phyloP scores from a whole-genome alignment of 2,329 filamentous ascomycete species.

The Daldinia eschscholtzii region DNA sequence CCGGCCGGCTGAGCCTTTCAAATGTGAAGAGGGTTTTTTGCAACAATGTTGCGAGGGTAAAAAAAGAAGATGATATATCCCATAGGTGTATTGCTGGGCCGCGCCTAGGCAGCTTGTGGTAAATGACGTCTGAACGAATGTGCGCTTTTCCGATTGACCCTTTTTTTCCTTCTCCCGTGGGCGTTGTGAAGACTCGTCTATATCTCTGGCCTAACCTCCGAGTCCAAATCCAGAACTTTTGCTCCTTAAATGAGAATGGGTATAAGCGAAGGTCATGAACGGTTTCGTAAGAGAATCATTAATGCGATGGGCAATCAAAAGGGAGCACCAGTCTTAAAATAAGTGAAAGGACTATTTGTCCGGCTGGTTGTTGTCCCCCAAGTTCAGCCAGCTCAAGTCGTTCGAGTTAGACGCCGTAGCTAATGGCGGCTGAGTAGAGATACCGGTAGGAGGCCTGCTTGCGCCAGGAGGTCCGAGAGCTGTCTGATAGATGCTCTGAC shows the following conservation, averaged over 20 bases:
- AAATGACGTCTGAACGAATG: conserved; percentile 28
- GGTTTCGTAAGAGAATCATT: conserved; percentile 45
- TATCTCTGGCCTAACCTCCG: conserved; percentile 33
- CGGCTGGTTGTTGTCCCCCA: conserved; percentile 62
- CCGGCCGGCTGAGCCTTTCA: conserved; percentile 45
- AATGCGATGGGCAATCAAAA: conserved; percentile 28
- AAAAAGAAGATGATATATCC: conserved; percentile 23
- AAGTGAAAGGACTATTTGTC: conserved; percentile 27
- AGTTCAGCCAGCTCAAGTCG: conserved; percentile 86
- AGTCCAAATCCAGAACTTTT: conserved; percentile 38
- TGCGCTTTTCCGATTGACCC: conserved; percentile 29
- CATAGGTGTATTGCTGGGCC: conserved; percentile 24
- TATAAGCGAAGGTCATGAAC: conserved; percentile 48
- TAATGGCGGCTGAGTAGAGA: conserved; percentile 65
- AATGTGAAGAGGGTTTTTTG: conserved; percentile 45
- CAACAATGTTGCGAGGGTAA: conserved; percentile 26
- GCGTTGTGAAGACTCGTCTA: conserved; percentile 37
- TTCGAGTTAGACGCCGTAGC: conserved; percentile 64
- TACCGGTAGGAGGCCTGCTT: conserved; percentile 51
- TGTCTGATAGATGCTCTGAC: conserved; percentile 59
- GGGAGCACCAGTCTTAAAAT: conserved; percentile 17
- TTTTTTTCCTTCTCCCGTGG: conserved; percentile 20
- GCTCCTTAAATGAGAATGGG: conserved; percentile 37
- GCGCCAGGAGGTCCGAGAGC: conserved; percentile 54
- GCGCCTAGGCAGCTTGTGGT: conserved; percentile 32